These are phyloP conservation scores for Eucalyptus sp. DNA, from an alignment of 345 rosid genomes.

Conservation along the genomic window DNA sequence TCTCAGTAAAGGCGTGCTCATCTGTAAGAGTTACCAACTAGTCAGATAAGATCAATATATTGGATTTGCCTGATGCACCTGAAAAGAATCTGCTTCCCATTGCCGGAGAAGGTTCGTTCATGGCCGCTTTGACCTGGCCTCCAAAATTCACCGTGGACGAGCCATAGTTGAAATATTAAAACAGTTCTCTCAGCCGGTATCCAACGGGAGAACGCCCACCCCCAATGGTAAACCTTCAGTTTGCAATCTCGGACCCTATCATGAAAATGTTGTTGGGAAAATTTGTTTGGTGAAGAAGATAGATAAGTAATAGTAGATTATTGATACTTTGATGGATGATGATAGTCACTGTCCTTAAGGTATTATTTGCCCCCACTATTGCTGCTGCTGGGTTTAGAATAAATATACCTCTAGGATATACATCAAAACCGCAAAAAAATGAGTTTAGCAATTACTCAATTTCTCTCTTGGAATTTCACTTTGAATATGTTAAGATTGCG, in stretches of 20 bases:
- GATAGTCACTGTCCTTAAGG: too few relatives aligned
- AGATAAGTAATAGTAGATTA: too few relatives aligned
- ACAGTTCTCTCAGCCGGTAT: not conserved
- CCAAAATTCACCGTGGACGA: not conserved
- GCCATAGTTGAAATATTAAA: not conserved
- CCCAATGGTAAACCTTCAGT: not conserved
- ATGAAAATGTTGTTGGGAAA: not conserved
- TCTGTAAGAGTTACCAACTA: not conserved
- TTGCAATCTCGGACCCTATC: not conserved
- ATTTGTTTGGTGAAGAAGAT: too few relatives aligned
- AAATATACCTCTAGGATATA: too few relatives aligned
- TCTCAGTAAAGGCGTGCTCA: not conserved
- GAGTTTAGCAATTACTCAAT: too few relatives aligned
- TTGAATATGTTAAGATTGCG: too few relatives aligned
- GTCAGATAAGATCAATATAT: not conserved
- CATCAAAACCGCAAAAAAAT: rapidly evolving
- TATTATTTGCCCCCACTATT: too few relatives aligned
- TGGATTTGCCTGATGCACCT: not conserved
- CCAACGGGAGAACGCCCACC: not conserved
- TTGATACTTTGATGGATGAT: too few relatives aligned
- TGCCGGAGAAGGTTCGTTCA: not conserved
- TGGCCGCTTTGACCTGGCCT: not conserved
- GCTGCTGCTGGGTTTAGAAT: rapidly evolving
- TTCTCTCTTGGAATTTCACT: too few relatives aligned
- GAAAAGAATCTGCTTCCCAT: not conserved